phyloP scores from a whole-genome alignment of 228 moss, liverwort and hornwort species.

The Sphagnum fallax region DNA sequence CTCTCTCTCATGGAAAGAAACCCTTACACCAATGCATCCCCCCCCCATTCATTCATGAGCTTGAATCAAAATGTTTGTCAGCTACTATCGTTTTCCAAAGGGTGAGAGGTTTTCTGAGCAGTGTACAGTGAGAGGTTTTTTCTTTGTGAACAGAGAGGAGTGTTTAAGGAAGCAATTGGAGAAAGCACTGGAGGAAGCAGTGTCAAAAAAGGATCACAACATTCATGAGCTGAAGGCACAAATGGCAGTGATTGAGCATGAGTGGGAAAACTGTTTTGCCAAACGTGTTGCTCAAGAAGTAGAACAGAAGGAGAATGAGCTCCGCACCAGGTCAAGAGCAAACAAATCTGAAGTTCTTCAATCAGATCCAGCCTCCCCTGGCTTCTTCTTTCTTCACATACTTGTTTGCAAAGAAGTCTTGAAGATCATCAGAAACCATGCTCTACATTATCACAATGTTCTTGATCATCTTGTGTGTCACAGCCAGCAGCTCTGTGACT shows the following conservation, averaged over 20 bases:
- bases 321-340: conserved; percentile 31
- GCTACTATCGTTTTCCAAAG: no score
- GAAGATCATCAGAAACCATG: neutral
- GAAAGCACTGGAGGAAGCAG: conserved; percentile 44
- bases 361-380: no score
- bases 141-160: conserved; percentile 43
- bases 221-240: conserved; percentile 42
- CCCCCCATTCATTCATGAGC: no score
- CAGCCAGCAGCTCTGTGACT: no score
- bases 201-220: conserved; percentile 48
- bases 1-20: neutral
- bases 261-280: conserved; percentile 54
- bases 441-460: neutral
- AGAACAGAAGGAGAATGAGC: conserved; percentile 48
- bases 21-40: no score
- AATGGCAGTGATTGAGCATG: conserved; percentile 21
- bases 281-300: conserved; percentile 39
- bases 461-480: neutral
- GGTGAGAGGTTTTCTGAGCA: no score
- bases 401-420: neutral
- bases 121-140: no score
- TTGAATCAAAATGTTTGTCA: no score
- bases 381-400: no score
- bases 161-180: conserved; percentile 51
- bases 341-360: no score